phyloP scores from a whole-genome alignment of 116 monocot genomes.

The Zostera marina region DNA sequence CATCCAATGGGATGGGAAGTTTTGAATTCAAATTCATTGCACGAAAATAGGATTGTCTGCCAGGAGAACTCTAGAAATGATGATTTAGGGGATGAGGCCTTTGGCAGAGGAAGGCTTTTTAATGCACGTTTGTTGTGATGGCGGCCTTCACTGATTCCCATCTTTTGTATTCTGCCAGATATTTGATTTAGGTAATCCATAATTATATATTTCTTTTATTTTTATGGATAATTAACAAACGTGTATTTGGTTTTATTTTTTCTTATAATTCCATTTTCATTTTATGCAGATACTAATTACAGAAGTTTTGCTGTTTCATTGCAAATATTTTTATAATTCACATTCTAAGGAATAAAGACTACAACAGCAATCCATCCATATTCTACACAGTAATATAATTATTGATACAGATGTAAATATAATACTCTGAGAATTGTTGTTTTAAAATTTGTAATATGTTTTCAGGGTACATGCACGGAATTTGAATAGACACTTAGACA shows the following conservation, averaged over 20 bases:
- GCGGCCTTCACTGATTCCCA: background rate
- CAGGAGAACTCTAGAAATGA: conserved; percentile 67
- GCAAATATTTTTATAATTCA: no score
- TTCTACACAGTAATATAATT: no score
- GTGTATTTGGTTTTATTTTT: background rate
- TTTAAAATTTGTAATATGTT: no score
- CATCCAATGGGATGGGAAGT: conserved; percentile 33
- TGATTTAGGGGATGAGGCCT: conserved; percentile 62
- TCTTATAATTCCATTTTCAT: background rate
- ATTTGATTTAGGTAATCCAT: conserved; percentile 3
- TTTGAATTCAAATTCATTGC: conserved; percentile 19
- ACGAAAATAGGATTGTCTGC: conserved; percentile 45
- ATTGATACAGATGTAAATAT: no score
- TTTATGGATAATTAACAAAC: background rate
- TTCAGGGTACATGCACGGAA: no score
- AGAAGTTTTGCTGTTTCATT: no score
- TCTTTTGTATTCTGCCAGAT: background rate
- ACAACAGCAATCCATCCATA: no score
- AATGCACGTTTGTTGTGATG: conserved; percentile 23
- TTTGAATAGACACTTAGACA: no score
- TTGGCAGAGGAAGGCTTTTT: conserved; percentile 32
- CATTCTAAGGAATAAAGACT: no score
- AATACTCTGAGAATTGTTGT: no score
- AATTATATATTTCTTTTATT: conserved; percentile 1
- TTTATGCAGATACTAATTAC: no score